phyloP scores from a whole-genome alignment of 768 basidiomycete genomes.

The Leccinum uliginosum region DNA sequence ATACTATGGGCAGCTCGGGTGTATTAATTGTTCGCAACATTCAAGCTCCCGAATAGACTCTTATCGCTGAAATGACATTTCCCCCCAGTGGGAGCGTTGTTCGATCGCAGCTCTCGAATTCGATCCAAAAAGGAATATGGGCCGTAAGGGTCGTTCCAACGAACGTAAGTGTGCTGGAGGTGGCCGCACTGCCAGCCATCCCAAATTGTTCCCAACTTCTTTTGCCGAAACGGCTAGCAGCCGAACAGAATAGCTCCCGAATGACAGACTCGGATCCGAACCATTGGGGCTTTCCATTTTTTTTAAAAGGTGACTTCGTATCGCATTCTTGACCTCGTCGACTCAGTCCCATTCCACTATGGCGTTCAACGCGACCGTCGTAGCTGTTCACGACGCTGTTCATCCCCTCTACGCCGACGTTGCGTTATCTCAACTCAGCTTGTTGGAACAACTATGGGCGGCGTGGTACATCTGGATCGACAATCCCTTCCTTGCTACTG shows the following conservation, averaged over 20 bases:
- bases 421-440: conserved; percentile 58
- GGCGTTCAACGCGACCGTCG: conserved; percentile 40
- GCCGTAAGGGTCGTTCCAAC: too few species aligned
- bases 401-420: conserved; percentile 52
- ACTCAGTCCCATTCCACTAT: conserved; percentile 25
- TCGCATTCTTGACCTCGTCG: neutral
- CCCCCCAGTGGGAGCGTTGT: too few species aligned
- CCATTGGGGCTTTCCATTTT: neutral
- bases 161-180: too few species aligned
- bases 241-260: too few species aligned
- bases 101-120: too few species aligned
- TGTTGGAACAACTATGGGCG: conserved; percentile 79
- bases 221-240: too few species aligned
- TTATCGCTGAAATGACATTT: too few species aligned
- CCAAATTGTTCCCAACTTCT: too few species aligned
- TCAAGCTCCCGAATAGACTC: too few species aligned
- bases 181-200: too few species aligned
- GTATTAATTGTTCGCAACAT: conserved; percentile 34
- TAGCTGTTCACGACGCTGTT: conserved; percentile 26
- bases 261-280: too few species aligned
- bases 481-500: conserved; percentile 90
- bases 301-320: neutral
- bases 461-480: conserved; percentile 83
- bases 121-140: too few species aligned
- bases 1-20: conserved; percentile 82